Evolutionary conservation across 306 rosid genomes (phyloP).

Genomic region (Lathyrus oleraceus): DNA sequence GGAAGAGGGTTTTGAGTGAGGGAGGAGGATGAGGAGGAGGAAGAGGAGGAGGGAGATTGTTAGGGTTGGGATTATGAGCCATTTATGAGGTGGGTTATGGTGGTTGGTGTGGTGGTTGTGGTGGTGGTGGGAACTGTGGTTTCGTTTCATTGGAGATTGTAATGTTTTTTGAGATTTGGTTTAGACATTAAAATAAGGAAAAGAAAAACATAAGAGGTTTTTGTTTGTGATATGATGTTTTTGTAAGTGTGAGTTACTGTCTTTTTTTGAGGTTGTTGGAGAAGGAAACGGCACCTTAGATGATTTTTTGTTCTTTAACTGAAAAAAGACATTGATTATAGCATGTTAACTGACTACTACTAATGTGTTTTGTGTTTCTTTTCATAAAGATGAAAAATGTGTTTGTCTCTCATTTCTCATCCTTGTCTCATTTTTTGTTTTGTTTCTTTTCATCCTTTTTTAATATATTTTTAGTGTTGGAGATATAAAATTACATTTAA

Average conservation of each 20-base stretch:
- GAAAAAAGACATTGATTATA: neutral
- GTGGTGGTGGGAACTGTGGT: constrained; percentile 41
- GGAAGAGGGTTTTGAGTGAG: constrained; percentile 40
- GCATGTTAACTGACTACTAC: neutral
- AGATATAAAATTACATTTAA: no score
- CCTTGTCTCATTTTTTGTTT: no score
- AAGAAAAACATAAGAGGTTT: no score
- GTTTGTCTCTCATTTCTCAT: neutral
- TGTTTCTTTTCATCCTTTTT: no score
- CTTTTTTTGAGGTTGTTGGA: neutral
- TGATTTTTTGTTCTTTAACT: neutral
- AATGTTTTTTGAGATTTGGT: neutral
- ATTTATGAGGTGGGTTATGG: constrained; percentile 47
- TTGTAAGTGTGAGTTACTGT: no score
- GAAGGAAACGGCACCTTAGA: neutral
- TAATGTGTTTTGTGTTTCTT: neutral
- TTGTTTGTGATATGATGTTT: neutral
- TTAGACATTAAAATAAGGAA: neutral
- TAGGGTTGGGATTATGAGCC: constrained; percentile 45
- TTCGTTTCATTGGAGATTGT: constrained; percentile 49
- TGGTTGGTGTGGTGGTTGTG: constrained; percentile 23
- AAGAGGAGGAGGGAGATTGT: constrained; percentile 42
- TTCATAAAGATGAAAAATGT: neutral
- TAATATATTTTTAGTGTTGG: no score
- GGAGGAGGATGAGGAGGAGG: constrained; percentile 36